phyloP scores from a whole-genome alignment of 768 basidiomycete genomes.

The Mrakia blollopis region DNA sequence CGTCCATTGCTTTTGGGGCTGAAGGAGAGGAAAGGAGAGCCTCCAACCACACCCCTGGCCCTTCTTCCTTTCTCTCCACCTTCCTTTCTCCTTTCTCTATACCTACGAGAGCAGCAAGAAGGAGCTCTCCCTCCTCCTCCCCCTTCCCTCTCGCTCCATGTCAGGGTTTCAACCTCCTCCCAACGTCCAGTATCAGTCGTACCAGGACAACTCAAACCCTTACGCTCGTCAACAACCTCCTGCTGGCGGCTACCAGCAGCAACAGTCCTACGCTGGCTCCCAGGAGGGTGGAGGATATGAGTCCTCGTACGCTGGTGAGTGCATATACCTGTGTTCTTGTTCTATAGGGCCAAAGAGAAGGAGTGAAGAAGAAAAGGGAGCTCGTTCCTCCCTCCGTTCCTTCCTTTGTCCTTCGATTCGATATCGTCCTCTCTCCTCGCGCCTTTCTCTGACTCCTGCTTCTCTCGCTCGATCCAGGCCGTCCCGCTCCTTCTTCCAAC shows the following conservation, averaged over 20 bases:
- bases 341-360: not conserved
- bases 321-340: not conserved
- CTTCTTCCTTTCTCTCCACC: not conserved
- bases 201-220: slow-evolving; percentile 28
- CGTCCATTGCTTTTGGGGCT: too few species aligned
- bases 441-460: too few species aligned
- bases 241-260: not conserved
- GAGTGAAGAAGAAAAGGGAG: not conserved
- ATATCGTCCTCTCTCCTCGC: not conserved
- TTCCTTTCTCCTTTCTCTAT: not conserved
- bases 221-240: not conserved
- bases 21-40: too few species aligned
- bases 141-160: slow-evolving; percentile 12
- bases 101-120: too few species aligned
- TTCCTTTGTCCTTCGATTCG: not conserved
- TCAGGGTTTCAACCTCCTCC: slow-evolving; percentile 27
- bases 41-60: not conserved
- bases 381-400: not conserved
- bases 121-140: too few species aligned
- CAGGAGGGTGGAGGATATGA: not conserved
- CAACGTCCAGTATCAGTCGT: slow-evolving; percentile 21
- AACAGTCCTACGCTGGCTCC: slow-evolving; percentile 3
- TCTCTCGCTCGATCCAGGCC: not conserved
- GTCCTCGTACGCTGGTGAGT: not conserved
- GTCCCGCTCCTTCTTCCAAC: slow-evolving; percentile 13